Evolutionary conservation across 2,329 filamentous ascomycete genomes (phyloP), one percentile per base, ranked within the genome.

Genomic region (Huntiella savannae): DNA sequence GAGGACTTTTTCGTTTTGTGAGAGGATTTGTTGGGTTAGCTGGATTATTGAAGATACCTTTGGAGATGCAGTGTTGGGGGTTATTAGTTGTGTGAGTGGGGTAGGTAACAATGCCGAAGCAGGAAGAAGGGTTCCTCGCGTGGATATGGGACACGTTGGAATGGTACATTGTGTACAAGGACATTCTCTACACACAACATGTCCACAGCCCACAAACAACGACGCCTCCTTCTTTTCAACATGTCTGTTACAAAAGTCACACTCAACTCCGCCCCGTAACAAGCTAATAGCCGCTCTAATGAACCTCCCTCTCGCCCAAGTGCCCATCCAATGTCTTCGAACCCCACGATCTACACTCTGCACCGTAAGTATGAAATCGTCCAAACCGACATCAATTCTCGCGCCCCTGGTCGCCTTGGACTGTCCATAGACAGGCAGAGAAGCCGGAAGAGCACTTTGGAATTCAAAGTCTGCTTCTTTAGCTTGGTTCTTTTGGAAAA

Each of bases 161-260:
- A 28, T 28, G 22, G 22, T 28, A 28, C 22, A 28, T 10, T 28
- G 22, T 10, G 22, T 28, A 28, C n/a, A 16, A 4, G 37, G 45
- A 52, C 55, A 57, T 3, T 22, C 2, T 5, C 34, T 10, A 50
- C 57, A 58, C 12, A 56, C 35, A 12, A 54, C 37, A 45, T 58
- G 57, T 1, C 57, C 56, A 38, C 57, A 58, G 4, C 50, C 51
- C 5, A 55, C 50, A 5, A 55, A 52, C 7, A 57, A 34, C 35
- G 50, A 53, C 5, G 51, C 48, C 2, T 13, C 40, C 4, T 13
- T 10, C 11, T 32, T 22, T 17, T 13, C n/a, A 16, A n/a, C n/a
- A 2, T 4, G 10, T 4, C 15, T 5, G 5, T 10, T 12, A 15
- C 40, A n/a, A 13, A 41, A 33, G 22, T 51, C 35, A 37, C 51